A percentile compares a stretch with the other conserved stretches of the same genome.
These are phyloP conservation scores for Noccaea bulbosa DNA, from an alignment of 345 rosid species.

Conservation along the genomic window DNA sequence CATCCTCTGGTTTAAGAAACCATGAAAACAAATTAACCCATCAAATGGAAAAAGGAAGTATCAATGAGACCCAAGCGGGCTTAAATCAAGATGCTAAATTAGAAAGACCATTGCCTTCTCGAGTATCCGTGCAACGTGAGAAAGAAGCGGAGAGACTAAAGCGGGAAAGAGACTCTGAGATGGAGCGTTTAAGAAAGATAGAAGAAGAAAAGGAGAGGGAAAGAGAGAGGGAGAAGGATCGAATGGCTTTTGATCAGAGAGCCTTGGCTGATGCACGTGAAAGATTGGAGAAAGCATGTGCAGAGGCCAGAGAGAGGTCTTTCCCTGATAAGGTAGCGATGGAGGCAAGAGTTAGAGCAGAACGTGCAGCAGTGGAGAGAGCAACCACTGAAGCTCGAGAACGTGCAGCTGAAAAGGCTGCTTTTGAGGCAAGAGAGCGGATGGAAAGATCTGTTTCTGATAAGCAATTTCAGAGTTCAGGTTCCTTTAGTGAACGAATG, in stretches of 20 bases:
- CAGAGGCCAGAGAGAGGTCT: slow-evolving; percentile 84
- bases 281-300: slow-evolving; percentile 92
- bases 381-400: slow-evolving; percentile 93
- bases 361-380: slow-evolving; percentile 93
- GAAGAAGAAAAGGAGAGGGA: slow-evolving; percentile 93
- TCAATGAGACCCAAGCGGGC: slow-evolving; percentile 35
- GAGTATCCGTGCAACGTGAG: slow-evolving; percentile 46
- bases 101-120: slow-evolving; percentile 50
- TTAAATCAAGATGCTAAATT: slow-evolving; percentile 44
- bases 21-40: slow-evolving; percentile 44
- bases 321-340: slow-evolving; percentile 53
- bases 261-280: slow-evolving; percentile 87
- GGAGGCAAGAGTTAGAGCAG: slow-evolving; percentile 78
- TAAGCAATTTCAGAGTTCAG: slow-evolving; percentile 58
- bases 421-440: slow-evolving; percentile 70
- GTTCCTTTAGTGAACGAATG: slow-evolving; percentile 39
- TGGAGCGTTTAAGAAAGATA: slow-evolving; percentile 66
- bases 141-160: slow-evolving; percentile 61
- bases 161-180: slow-evolving; percentile 67
- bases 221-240: slow-evolving; percentile 92
- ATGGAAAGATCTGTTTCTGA: slow-evolving; percentile 69
- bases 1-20: slow-evolving; percentile 40
- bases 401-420: slow-evolving; percentile 82
- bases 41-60: slow-evolving; percentile 44
- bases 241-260: slow-evolving; percentile 90